Percentiles rank a stretch among this genome's conserved stretches.
Conservation (phyloP, 257 asterid species). For the Orobanche coerulescens region DNA sequence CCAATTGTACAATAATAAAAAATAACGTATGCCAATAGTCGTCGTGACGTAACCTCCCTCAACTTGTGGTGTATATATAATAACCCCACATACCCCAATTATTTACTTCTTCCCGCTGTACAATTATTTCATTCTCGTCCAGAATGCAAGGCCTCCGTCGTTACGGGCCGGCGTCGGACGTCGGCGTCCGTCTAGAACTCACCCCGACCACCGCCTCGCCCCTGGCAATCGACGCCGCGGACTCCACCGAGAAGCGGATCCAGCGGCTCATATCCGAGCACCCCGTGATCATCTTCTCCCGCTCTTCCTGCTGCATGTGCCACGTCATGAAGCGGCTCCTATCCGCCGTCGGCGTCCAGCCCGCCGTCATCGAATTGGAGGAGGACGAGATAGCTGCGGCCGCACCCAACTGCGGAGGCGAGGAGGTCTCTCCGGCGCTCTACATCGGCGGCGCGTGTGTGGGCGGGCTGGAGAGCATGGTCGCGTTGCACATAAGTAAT, state of each 20-base stretch:
- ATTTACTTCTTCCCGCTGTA: background rate
- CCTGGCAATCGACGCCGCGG: conserved; percentile 53
- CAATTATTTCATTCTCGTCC: background rate
- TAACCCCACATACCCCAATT: background rate
- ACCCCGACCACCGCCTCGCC: conserved; percentile 50
- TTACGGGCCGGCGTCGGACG: conserved; percentile 27
- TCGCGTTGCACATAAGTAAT: conserved; percentile 74
- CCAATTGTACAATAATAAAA: no score
- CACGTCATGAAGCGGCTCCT: conserved; percentile 75
- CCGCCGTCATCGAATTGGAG: conserved; percentile 76
- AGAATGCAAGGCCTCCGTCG: conserved; percentile 46
- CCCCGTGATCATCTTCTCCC: conserved; percentile 74
- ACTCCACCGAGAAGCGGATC: conserved; percentile 70
- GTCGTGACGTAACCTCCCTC: background rate
- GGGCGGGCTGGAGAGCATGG: conserved; percentile 73
- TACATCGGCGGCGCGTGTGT: conserved; percentile 81
- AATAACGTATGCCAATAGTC: background rate
- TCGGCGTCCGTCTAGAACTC: conserved; percentile 63
- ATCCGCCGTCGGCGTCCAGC: conserved; percentile 63
- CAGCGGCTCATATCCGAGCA: conserved; percentile 67
- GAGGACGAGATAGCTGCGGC: conserved; percentile 55
- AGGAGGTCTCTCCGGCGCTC: conserved; percentile 44
- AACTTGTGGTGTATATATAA: background rate
- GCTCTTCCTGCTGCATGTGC: conserved; percentile 90
- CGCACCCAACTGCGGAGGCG: background rate